Percentiles rank a stretch among this genome's conserved stretches.
These are phyloP conservation scores for Chlorella sp. DNA, from an alignment of 139 green algal species.

Conservation along the genomic window DNA sequence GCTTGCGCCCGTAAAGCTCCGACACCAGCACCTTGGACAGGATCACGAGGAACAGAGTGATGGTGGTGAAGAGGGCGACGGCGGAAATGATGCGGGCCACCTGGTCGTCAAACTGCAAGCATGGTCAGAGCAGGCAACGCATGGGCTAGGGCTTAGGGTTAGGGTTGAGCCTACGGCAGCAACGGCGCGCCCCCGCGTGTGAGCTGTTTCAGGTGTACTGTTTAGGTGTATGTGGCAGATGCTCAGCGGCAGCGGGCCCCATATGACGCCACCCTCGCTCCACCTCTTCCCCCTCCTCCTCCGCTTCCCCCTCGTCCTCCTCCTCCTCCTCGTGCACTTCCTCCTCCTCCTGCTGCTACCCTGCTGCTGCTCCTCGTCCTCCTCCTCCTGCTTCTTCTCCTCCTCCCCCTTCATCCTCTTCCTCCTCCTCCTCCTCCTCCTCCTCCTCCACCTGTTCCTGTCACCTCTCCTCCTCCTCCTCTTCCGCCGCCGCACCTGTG, in stretches of 20 bases:
- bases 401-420: too few relatives aligned
- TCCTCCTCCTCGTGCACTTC: too few relatives aligned
- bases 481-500: too few relatives aligned
- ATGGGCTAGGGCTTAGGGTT: background rate
- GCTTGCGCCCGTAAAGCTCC: constrained; percentile 1
- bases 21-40: background rate
- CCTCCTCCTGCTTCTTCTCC: too few relatives aligned
- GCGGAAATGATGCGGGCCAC: constrained; percentile 6
- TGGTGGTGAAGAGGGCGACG: constrained; percentile 6
- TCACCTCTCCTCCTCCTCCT: too few relatives aligned
- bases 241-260: background rate
- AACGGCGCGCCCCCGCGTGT: background rate
- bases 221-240: background rate
- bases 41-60: background rate
- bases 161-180: background rate
- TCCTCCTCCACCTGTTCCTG: too few relatives aligned
- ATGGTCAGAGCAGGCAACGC: background rate
- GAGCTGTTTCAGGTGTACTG: background rate
- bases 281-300: too few relatives aligned
- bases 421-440: too few relatives aligned
- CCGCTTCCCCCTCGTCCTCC: too few relatives aligned
- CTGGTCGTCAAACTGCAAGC: background rate
- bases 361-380: too few relatives aligned
- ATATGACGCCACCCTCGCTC: background rate
- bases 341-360: too few relatives aligned